Evolutionary conservation across 352 stramenopile species (phyloP).

Genomic region (Halophytophthora batemanensis): DNA sequence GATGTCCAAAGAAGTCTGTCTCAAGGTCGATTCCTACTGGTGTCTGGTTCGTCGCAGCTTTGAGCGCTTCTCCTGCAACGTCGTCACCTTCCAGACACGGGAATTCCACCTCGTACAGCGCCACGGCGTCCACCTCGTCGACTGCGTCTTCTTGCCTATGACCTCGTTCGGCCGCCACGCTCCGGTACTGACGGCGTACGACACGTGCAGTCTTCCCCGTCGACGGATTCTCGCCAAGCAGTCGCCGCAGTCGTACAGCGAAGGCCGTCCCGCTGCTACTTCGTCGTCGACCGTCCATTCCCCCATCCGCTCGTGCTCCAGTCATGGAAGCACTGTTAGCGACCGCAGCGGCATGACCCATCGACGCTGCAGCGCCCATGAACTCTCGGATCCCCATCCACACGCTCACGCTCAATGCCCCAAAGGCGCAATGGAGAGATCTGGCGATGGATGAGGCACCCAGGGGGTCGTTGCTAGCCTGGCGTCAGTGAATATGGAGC

Average conservation of each 20-base stretch:
- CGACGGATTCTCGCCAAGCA: conserved; percentile 35
- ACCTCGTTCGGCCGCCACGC: conserved; percentile 22
- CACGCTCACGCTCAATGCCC: no score
- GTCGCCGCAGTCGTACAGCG: conserved; percentile 14
- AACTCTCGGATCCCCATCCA: no score
- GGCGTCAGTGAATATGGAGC: no score
- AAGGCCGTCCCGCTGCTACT: background rate
- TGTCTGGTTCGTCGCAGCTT: conserved; percentile 1
- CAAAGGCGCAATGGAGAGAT: no score
- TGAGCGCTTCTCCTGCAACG: background rate
- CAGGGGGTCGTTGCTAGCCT: no score
- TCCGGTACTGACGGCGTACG: conserved; percentile 42
- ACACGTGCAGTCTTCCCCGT: conserved; percentile 32
- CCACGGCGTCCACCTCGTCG: conserved; percentile 33
- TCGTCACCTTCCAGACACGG: conserved; percentile 4
- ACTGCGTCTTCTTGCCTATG: conserved; percentile 20
- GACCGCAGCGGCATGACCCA: no score
- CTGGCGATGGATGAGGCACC: no score
- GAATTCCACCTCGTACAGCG: conserved; percentile 58
- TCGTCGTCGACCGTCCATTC: no score
- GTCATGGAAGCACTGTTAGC: no score
- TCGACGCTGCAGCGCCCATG: no score
- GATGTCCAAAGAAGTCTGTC: conserved; percentile 53
- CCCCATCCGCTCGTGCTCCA: no score
- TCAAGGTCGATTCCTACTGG: conserved; percentile 52